Evolutionary conservation across 768 basidiomycete species (phyloP).

Genomic region (Tulasnella sp.): DNA sequence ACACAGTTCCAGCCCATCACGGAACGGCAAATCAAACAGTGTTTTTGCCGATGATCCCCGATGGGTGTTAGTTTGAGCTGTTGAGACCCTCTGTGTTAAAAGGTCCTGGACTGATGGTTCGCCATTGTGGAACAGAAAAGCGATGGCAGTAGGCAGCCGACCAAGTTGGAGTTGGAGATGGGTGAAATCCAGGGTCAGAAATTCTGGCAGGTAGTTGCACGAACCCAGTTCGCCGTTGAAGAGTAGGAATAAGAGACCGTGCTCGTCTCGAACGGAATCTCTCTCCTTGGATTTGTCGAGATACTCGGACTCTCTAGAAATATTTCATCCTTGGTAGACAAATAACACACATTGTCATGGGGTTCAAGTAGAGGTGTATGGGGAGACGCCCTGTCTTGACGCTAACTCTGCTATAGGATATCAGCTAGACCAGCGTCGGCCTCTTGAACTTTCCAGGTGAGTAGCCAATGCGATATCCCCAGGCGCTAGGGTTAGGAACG

Average conservation of each 20-base stretch:
- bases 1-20: no score
- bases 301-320: no score
- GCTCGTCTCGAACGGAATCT: no score
- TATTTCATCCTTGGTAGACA: no score
- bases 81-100: no score
- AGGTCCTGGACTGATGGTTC: not conserved
- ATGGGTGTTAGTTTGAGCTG: no score
- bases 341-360: no score
- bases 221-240: conserved; percentile 12
- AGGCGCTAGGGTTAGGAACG: conserved; percentile 37
- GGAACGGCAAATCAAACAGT: no score
- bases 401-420: conserved; percentile 62
- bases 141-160: conserved; percentile 44
- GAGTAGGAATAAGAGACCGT: not conserved
- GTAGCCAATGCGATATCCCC: conserved; percentile 48
- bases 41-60: no score
- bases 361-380: no score
- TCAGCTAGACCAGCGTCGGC: conserved; percentile 66
- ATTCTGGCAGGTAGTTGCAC: not conserved
- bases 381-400: not conserved
- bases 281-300: no score
- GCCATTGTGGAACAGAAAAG: conserved; percentile 23
- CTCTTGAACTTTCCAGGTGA: conserved; percentile 83
- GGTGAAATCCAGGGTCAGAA: conserved; percentile 43
- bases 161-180: conserved; percentile 44